Percentiles rank a stretch among this genome's conserved stretches.
Evolutionary conservation across 2,329 filamentous ascomycete species (phyloP).

Genomic region (Fusarium brevicatenulatum): DNA sequence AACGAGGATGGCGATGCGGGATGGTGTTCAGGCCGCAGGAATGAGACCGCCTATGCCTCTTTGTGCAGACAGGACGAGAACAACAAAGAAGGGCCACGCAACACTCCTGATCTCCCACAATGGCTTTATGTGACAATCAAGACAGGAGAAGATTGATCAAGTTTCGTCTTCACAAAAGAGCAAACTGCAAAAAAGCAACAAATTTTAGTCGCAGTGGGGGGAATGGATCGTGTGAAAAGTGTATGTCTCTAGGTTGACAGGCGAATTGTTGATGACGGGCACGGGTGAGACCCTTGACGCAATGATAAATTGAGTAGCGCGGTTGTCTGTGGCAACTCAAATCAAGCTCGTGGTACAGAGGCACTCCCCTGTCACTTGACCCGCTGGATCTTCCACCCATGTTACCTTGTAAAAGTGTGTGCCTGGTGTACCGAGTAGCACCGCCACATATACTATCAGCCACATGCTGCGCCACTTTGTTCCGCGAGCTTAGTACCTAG

Average conservation of each 20-base stretch:
- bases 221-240: slow-evolving; percentile 35
- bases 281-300: slow-evolving; percentile 47
- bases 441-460: slow-evolving; percentile 16
- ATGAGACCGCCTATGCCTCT: slow-evolving; percentile 12
- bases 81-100: slow-evolving; percentile 30
- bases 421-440: not conserved
- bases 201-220: slow-evolving; percentile 30
- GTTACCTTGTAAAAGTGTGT: not conserved
- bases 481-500: slow-evolving; percentile 4
- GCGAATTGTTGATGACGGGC: slow-evolving; percentile 40
- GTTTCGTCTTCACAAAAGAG: not conserved
- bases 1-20: slow-evolving; percentile 23
- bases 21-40: slow-evolving; percentile 30
- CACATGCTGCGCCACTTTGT: slow-evolving; percentile 26
- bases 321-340: slow-evolving; percentile 55
- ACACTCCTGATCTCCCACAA: not conserved
- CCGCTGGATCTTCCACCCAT: not conserved
- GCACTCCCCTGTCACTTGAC: slow-evolving; percentile 40
- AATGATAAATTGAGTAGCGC: slow-evolving; percentile 43
- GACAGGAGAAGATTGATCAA: slow-evolving; percentile 2
- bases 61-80: not conserved
- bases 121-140: not conserved
- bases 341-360: slow-evolving; percentile 9
- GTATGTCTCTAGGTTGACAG: slow-evolving; percentile 32
- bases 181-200: not conserved